Conservation (phyloP, 805 yeast genomes). For the Candida boidinii region DNA sequence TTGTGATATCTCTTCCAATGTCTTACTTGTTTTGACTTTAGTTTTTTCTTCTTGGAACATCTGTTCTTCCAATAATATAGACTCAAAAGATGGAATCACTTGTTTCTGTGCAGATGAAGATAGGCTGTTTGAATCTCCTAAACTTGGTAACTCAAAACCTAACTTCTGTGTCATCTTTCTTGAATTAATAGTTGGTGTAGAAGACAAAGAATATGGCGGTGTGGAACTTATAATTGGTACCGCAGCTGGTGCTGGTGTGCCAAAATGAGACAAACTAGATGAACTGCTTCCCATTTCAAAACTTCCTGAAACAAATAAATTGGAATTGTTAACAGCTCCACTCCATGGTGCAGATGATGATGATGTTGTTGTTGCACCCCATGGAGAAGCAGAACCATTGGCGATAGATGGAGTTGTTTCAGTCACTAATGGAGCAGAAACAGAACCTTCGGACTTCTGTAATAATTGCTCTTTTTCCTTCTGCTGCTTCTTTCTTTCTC, state of each 20-base stretch:
- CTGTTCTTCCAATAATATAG: conserved; percentile 16
- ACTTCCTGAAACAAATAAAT: no score
- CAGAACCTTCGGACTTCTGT: conserved; percentile 1
- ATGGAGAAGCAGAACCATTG: conserved; percentile 3
- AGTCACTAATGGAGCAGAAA: neutral
- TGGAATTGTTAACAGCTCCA: no score
- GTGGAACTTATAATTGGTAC: no score
- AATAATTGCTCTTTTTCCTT: conserved; percentile 12
- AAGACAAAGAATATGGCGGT: no score
- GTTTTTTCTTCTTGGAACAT: conserved; percentile 20
- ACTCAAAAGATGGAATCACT: conserved; percentile 20
- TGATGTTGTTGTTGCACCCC: neutral
- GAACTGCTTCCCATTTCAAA: no score
- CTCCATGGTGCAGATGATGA: neutral
- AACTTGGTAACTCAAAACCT: no score
- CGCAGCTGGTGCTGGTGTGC: no score
- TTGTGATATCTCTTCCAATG: conserved; percentile 64
- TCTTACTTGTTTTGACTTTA: conserved; percentile 16
- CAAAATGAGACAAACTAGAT: no score
- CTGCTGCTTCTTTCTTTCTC: conserved; percentile 43
- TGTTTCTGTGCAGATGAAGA: no score
- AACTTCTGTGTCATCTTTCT: no score
- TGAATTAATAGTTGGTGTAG: no score
- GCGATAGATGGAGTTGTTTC: conserved; percentile 2
- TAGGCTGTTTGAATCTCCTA: no score